These are phyloP conservation scores for Macrocystidia cucumis DNA, from an alignment of 1,284 basidiomycete genomes.

Conservation along the genomic window DNA sequence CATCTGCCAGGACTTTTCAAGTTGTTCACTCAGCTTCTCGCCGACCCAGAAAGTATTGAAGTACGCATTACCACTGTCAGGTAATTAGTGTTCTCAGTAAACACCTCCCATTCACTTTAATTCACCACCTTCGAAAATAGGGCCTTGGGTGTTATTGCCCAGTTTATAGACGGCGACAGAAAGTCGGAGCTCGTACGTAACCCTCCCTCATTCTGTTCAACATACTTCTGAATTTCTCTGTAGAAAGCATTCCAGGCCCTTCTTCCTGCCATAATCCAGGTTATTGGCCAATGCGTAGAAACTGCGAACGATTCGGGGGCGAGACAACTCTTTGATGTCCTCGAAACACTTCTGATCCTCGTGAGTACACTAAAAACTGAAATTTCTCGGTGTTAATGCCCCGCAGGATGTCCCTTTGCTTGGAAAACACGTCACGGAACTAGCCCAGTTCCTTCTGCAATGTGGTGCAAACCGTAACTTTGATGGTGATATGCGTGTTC, in stretches of 20 bases:
- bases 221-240: conserved; percentile 5
- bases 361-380: conserved; percentile 31
- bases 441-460: conserved; percentile 85
- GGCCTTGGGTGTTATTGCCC: conserved; percentile 87
- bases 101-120: conserved; percentile 8
- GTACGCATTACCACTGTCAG: conserved; percentile 89
- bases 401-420: conserved; percentile 86
- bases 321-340: conserved; percentile 89
- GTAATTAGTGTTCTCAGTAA: conserved; percentile 25
- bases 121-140: conserved; percentile 39
- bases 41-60: conserved; percentile 85
- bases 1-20: conserved; percentile 78
- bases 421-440: conserved; percentile 81
- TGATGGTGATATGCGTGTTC: conserved; percentile 81
- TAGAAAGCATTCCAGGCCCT: conserved; percentile 87
- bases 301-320: conserved; percentile 76
- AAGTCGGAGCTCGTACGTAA: conserved; percentile 76
- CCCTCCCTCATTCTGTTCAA: conserved; percentile 1
- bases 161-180: conserved; percentile 88
- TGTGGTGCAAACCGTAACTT: conserved; percentile 79
- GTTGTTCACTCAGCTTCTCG: conserved; percentile 74
- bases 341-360: conserved; percentile 93
- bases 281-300: conserved; percentile 86
- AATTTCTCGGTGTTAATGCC: conserved; percentile 5
- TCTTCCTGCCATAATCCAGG: conserved; percentile 86